Evolutionary conservation across 257 asterid genomes (phyloP), one percentile per base, ranked within the genome.

Genomic region (Capsicum baccatum): DNA sequence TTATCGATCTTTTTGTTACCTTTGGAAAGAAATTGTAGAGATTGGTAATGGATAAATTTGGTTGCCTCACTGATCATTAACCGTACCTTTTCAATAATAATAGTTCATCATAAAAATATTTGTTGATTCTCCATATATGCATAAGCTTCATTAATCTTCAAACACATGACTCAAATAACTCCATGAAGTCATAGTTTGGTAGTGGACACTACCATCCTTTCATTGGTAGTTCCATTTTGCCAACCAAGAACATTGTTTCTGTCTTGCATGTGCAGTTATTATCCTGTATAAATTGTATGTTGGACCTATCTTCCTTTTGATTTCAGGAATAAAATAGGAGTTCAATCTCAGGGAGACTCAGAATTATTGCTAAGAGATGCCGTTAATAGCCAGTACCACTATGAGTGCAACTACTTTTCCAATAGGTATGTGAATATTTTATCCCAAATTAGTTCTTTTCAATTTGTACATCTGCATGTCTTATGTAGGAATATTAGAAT

Each of bases 361-460:
- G 64, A 66, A 8, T 14, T 21, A 66, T 83, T 83, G 63, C 80
- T 70, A 74, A 83, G 78, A 66, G 82, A 89, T 92, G 94, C 80
- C 92, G 6, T 84, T 86, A 62, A 84, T 85, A 80, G 85, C 91
- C 73, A 85, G 85, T 58, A 33, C 92, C 74, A 73, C 86, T 66
- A 81, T 85, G n/a, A 57, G 84, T 79, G 67, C 97, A 2, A 16
- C 88, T 19, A 62, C 89, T 8, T 52, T 89, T 39, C 87, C 88
- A 26, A 21, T 84, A 55, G 91, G 95, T 92, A 70, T 64, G 89
- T 73, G 3, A 17, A 60, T 67, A n/a, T 55, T 55, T n/a, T 58
- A 8, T 66, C 68, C 79, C 83, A 39, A 59, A 37, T 83, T 79
- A 50, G 50, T 17, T 26, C 11, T 79, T 44, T 11, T 64, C 17